Conservation (phyloP, 768 basidiomycete genomes). For the Obba rivulosa region DNA sequence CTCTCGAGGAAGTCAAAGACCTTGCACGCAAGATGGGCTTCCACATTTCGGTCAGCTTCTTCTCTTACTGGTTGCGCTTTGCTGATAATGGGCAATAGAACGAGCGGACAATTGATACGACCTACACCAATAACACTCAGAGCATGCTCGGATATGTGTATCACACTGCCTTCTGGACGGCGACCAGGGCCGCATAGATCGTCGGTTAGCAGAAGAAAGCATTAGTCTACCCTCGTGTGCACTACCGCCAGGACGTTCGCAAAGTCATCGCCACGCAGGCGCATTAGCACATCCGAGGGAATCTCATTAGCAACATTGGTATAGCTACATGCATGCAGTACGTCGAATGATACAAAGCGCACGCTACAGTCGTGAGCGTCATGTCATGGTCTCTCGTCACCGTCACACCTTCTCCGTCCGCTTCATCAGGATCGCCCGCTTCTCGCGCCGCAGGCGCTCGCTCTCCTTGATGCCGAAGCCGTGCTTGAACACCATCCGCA, state of each 20-base stretch:
- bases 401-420: conserved; percentile 6
- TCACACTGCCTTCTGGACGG: conserved; percentile 81
- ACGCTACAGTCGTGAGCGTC: too few species aligned
- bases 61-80: neutral
- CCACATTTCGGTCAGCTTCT: conserved; percentile 59
- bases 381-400: too few species aligned
- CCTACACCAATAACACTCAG: conserved; percentile 78
- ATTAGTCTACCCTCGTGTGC: too few species aligned
- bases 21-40: conserved; percentile 77
- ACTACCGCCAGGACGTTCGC: too few species aligned
- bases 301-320: too few species aligned
- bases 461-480: conserved; percentile 65
- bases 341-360: too few species aligned
- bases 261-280: too few species aligned
- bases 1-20: conserved; percentile 81
- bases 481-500: conserved; percentile 52
- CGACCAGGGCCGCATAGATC: conserved; percentile 35
- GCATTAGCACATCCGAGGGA: too few species aligned
- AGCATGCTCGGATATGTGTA: conserved; percentile 86
- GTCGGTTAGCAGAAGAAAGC: too few species aligned
- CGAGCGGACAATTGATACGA: conserved; percentile 73
- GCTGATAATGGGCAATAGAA: conserved; percentile 41
- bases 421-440: conserved; percentile 23
- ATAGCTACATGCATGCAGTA: too few species aligned
- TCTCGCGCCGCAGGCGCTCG: conserved; percentile 39